Evolutionary conservation across 257 asterid genomes (phyloP), one percentile per base, ranked within the genome.

Genomic region (Eucommia ulmoides): DNA sequence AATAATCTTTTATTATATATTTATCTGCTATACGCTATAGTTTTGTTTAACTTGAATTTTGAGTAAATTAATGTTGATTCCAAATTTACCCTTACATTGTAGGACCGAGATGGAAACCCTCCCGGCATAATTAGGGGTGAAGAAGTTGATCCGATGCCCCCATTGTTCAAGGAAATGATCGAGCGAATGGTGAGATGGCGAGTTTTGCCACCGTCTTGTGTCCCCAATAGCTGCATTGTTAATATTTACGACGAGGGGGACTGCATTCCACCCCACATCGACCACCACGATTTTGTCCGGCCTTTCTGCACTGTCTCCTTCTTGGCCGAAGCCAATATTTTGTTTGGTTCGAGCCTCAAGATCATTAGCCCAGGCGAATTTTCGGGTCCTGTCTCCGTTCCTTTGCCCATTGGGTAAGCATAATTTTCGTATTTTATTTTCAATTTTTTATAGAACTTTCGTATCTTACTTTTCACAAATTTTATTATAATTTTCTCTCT

Each of bases 221-320:
- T 83, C n/a, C 97, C 97, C 1, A 78, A 87, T 59, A 87, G 97
- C 60, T 87, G 97, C 56, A 87, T 87, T 6, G 97, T 87, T 58
- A 87, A 87, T 60, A 83, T 87, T 18, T 87, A 87, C 17, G 93
- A 87, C 0, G 78, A 83, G 61, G 97, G 87, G 17, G 97, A 87
- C 63, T 83, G 97, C 42, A 87, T 87, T 72, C 97, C 97, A 0
- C 97, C 97, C 24, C 97, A 83, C 60, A 80, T 87, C 18, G 97
- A 87, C 54, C 78, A 81, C 70, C 94, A 76, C 12, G 97, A 87
- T 61, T 87, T 87, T 51, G 73, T 83, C 41, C 65, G 97, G 23
- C 97, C 97, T 23, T 87, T 87, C 54, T 78, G 93, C 61, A 87
- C 94, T 0, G 93, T 83, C 4, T 87, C 94, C 0, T 80, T 87